Conservation (phyloP, 163 green algal genomes). For the Chlamydomonas reinhardtii region DNA sequence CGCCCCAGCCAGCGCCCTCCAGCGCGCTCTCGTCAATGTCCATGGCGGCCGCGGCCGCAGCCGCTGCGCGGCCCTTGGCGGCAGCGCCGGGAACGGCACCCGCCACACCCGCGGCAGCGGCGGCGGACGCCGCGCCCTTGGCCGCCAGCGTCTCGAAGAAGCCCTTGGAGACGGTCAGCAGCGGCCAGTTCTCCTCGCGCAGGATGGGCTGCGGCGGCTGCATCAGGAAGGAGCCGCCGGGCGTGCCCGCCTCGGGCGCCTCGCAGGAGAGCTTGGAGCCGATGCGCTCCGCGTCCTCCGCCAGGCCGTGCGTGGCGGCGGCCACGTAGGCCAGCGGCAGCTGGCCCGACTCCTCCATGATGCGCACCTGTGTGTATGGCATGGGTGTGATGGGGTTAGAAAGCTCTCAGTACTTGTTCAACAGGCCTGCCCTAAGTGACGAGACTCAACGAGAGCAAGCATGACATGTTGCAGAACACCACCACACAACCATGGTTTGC, state of each 20-base stretch:
- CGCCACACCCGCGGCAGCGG: conserved; percentile 5
- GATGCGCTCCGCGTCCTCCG: conserved; percentile 84
- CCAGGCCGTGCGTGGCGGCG: conserved; percentile 88
- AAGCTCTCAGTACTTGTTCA: too few relatives aligned
- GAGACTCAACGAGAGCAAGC: too few relatives aligned
- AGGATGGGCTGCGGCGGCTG: conserved; percentile 68
- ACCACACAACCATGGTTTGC: too few relatives aligned
- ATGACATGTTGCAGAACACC: too few relatives aligned
- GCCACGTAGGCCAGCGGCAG: conserved; percentile 94
- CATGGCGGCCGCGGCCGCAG: conserved; percentile 47
- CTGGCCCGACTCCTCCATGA: conserved; percentile 95
- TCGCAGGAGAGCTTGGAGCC: conserved; percentile 31
- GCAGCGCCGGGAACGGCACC: conserved; percentile 2
- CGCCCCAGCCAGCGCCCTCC: conserved; percentile 79
- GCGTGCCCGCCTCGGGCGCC: conserved; percentile 62
- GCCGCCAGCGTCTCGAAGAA: conserved; percentile 95
- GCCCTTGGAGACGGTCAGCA: conserved; percentile 96
- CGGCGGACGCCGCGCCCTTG: conserved; percentile 61
- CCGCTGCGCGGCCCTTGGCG: conserved; percentile 36
- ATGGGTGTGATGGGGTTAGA: too few relatives aligned
- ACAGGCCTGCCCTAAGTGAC: too few relatives aligned
- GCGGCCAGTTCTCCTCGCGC: conserved; percentile 95
- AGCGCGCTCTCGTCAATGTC: conserved; percentile 73
- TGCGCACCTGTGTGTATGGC: conserved; percentile 68
- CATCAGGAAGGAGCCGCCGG: conserved; percentile 50